A percentile compares a stretch with the other conserved stretches of the same genome.
Conservation (phyloP, 2,329 filamentous ascomycete species). For the Rhexocercosporidium sp. region DNA sequence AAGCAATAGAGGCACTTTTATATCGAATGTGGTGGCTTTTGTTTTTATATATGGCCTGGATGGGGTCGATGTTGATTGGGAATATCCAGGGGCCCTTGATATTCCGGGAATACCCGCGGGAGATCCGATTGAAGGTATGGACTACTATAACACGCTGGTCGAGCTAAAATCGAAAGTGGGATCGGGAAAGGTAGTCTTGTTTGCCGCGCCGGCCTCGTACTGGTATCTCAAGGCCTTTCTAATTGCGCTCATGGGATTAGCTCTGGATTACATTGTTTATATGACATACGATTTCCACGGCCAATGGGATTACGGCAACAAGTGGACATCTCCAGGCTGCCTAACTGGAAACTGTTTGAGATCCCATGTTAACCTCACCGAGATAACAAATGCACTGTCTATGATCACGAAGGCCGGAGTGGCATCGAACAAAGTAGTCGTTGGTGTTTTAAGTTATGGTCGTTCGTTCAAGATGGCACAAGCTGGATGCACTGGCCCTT, state of each 20-base stretch:
- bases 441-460: slow-evolving; percentile 45
- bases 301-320: slow-evolving; percentile 47
- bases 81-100: slow-evolving; percentile 44
- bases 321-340: slow-evolving; percentile 40
- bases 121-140: slow-evolving; percentile 38
- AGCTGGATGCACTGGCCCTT: slow-evolving; percentile 32
- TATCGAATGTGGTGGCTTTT: slow-evolving; percentile 43
- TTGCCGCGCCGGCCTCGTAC: slow-evolving; percentile 41
- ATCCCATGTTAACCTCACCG: slow-evolving; percentile 46
- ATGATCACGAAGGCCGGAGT: slow-evolving; percentile 48
- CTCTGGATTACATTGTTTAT: slow-evolving; percentile 36
- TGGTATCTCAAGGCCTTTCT: slow-evolving; percentile 41
- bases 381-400: slow-evolving; percentile 42
- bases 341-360: slow-evolving; percentile 41
- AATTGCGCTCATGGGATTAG: slow-evolving; percentile 22
- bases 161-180: neutral
- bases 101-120: slow-evolving; percentile 44
- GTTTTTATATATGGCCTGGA: slow-evolving; percentile 43
- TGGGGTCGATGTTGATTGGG: slow-evolving; percentile 45
- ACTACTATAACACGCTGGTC: slow-evolving; percentile 45
- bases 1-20: slow-evolving; percentile 44
- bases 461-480: slow-evolving; percentile 44
- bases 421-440: slow-evolving; percentile 39
- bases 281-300: slow-evolving; percentile 45
- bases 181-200: slow-evolving; percentile 25